These are phyloP conservation scores for Strobilomyces confusus DNA, from an alignment of 768 basidiomycete genomes.

Conservation along the genomic window DNA sequence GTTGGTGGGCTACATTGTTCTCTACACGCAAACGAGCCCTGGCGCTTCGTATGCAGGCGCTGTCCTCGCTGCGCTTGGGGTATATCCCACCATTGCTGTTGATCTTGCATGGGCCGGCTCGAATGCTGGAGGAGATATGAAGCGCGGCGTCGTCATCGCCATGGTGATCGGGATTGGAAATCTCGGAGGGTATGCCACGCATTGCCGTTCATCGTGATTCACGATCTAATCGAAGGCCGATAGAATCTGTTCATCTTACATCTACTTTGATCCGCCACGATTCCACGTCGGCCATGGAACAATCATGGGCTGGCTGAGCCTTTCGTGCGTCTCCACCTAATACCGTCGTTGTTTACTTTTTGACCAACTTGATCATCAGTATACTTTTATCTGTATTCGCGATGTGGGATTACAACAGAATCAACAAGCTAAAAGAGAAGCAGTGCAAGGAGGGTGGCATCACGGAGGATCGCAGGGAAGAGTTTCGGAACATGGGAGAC, in stretches of 20 bases:
- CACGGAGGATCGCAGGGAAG: conserved; percentile 33
- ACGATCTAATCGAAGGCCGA: background rate
- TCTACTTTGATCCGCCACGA: conserved; percentile 37
- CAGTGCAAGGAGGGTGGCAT: conserved; percentile 43
- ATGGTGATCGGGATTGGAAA: conserved; percentile 55
- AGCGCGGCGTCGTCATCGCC: conserved; percentile 48
- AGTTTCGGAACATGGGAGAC: conserved; percentile 49
- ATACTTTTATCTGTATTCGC: conserved; percentile 39
- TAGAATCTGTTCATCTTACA: conserved; percentile 41
- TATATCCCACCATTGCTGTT: conserved; percentile 48
- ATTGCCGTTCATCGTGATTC: conserved; percentile 8
- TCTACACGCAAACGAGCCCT: conserved; percentile 33
- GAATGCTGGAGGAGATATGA: conserved; percentile 53
- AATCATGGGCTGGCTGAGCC: conserved; percentile 34
- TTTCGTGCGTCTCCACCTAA: conserved; percentile 19
- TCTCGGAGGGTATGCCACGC: conserved; percentile 43
- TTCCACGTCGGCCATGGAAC: conserved; percentile 37
- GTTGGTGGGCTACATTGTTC: conserved; percentile 48
- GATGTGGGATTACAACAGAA: conserved; percentile 46
- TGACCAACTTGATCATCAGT: conserved; percentile 30
- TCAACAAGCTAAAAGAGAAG: conserved; percentile 48
- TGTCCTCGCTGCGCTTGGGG: conserved; percentile 48
- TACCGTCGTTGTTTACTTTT: conserved; percentile 16
- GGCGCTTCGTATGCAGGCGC: conserved; percentile 41
- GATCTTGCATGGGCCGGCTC: conserved; percentile 52